These are phyloP conservation scores for Protomyces inouyei DNA, from an alignment of 1,139 yeast genomes.

Conservation along the genomic window DNA sequence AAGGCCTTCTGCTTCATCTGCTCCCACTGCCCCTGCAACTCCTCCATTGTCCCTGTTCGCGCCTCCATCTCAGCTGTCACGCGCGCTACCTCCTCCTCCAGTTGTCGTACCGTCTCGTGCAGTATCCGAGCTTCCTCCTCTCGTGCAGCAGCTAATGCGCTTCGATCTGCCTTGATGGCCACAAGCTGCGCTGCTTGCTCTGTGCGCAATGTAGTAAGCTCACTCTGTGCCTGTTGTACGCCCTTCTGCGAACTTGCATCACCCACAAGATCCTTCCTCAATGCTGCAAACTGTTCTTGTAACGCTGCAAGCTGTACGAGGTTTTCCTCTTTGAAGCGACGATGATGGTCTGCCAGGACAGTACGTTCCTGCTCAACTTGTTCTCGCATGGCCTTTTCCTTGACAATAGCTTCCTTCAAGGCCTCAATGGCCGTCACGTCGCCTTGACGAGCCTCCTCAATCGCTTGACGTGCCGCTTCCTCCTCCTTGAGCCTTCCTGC, in stretches of 20 bases:
- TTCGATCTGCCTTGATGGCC: background rate
- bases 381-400: background rate
- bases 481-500: background rate
- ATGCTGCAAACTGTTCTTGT: background rate
- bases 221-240: background rate
- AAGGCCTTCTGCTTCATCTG: background rate
- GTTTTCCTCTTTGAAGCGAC: background rate
- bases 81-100: background rate
- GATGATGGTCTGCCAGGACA: constrained; percentile 6
- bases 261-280: background rate
- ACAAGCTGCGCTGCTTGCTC: background rate
- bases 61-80: constrained; percentile 3
- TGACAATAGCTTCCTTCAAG: background rate
- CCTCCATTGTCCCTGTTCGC: background rate
- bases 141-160: background rate
- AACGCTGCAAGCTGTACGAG: background rate
- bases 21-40: background rate
- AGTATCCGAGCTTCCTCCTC: constrained; percentile 8
- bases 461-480: background rate
- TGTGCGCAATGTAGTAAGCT: background rate
- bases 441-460: background rate
- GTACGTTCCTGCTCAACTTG: background rate
- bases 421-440: constrained; percentile 1
- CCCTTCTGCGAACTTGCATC: background rate
- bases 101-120: background rate